Percentiles rank a stretch among this genome's conserved stretches.
These are phyloP conservation scores for Thermochaetoides thermophila DNA, from an alignment of 495 filamentous ascomycete species.

Conservation along the genomic window DNA sequence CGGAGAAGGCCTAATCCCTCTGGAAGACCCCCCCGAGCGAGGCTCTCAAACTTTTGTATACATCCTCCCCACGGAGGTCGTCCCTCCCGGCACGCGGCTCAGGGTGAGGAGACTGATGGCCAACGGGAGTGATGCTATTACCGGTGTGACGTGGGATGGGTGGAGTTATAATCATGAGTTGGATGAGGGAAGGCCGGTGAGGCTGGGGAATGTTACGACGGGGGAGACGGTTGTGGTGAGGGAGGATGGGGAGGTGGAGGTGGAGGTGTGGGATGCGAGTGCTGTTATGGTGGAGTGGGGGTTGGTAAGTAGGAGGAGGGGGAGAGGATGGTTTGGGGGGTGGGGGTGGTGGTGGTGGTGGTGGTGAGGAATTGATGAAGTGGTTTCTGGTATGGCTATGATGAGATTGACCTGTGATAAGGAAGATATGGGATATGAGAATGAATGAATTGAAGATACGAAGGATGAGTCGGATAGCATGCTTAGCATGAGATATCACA, in stretches of 20 bases:
- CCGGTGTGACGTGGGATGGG: slow-evolving; percentile 47
- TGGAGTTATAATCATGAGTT: slow-evolving; percentile 50
- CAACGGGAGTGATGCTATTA: slow-evolving; percentile 49
- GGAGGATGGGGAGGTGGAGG: slow-evolving; percentile 26
- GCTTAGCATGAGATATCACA: no score
- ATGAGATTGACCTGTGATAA: no score
- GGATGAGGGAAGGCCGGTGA: slow-evolving; percentile 37
- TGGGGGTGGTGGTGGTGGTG: background rate
- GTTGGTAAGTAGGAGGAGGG: background rate
- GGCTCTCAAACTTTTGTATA: slow-evolving; percentile 25
- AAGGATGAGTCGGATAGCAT: no score
- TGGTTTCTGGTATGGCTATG: no score
- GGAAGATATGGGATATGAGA: no score
- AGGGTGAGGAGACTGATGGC: slow-evolving; percentile 37
- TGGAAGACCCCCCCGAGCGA: slow-evolving; percentile 17
- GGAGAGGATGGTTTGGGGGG: background rate
- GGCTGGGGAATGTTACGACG: slow-evolving; percentile 40
- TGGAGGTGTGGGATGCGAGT: slow-evolving; percentile 36
- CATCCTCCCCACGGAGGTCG: slow-evolving; percentile 20
- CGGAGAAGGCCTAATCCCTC: slow-evolving; percentile 19
- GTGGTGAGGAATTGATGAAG: background rate
- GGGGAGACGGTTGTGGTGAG: slow-evolving; percentile 34
- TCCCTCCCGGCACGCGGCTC: slow-evolving; percentile 4
- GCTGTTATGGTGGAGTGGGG: slow-evolving; percentile 34
- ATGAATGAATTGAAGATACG: no score